These are phyloP conservation scores for Aureobasidium sp. DNA, from an alignment of 2,329 filamentous ascomycete species.

Conservation along the genomic window DNA sequence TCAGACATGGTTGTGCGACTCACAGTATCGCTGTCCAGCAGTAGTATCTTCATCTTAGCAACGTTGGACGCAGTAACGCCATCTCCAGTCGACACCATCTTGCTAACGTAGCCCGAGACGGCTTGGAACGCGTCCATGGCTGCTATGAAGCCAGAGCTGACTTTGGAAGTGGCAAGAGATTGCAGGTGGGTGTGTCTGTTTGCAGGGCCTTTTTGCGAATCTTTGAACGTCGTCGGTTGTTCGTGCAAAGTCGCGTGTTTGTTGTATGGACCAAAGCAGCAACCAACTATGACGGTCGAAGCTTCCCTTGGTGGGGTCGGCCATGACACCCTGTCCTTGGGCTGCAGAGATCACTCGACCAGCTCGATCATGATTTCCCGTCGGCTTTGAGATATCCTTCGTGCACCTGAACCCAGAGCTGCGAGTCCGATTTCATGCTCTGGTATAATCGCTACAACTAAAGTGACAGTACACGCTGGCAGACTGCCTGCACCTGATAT, in stretches of 20 bases:
- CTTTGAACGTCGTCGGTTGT: not conserved
- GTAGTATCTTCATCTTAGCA: constrained; percentile 95
- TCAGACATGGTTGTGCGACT: constrained; percentile 27
- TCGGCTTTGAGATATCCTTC: not conserved
- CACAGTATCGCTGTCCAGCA: constrained; percentile 87
- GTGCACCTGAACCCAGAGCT: not conserved
- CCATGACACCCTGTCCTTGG: not conserved
- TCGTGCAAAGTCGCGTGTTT: not conserved
- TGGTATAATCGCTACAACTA: not conserved
- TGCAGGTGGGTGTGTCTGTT: too few species aligned
- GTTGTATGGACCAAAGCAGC: not conserved
- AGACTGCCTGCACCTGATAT: not conserved
- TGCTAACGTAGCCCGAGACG: constrained; percentile 89
- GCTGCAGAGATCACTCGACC: not conserved
- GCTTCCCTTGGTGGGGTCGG: constrained; percentile 1
- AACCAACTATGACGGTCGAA: constrained; percentile 3
- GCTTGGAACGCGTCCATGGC: constrained; percentile 89
- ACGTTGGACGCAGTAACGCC: constrained; percentile 52
- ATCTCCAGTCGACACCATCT: constrained; percentile 86
- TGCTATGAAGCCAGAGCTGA: not conserved
- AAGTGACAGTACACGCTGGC: too few species aligned
- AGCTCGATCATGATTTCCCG: not conserved
- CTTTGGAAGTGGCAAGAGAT: not conserved
- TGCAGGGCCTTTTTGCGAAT: not conserved
- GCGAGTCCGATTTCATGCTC: not conserved